These are phyloP conservation scores for Mucor mucedo DNA, from an alignment of 371 early-diverging fungal genomes.

Conservation along the genomic window DNA sequence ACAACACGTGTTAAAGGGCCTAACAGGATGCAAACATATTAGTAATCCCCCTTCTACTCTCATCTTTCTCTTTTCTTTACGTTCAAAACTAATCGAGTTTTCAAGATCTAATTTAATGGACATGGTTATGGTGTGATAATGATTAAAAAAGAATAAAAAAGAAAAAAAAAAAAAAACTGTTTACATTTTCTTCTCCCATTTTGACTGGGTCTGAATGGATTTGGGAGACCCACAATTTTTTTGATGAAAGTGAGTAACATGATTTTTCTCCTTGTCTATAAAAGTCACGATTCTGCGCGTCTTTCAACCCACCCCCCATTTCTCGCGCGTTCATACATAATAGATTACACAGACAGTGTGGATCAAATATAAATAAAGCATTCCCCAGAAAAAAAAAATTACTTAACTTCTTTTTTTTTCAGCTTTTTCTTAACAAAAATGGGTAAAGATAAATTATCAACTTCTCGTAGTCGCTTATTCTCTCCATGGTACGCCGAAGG, in stretches of 20 bases:
- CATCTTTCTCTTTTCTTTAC: constrained; percentile 8
- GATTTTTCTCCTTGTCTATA: no score
- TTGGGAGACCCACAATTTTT: no score
- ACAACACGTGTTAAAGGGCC: constrained; percentile 73
- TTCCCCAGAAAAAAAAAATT: not conserved
- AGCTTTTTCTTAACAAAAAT: not conserved
- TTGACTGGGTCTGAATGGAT: no score
- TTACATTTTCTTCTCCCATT: not conserved
- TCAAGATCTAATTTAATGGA: constrained; percentile 25
- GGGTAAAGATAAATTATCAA: constrained; percentile 10
- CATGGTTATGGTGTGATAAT: constrained; percentile 10
- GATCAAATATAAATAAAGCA: not conserved
- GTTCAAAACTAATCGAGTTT: constrained; percentile 26
- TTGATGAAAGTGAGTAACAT: no score
- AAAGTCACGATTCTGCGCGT: no score
- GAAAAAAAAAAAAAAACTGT: constrained; percentile 4
- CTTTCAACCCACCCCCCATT: no score
- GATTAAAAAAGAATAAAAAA: not conserved
- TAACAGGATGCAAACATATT: constrained; percentile 19
- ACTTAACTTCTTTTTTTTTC: not conserved
- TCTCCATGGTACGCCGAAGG: constrained; percentile 11
- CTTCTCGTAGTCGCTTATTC: not conserved
- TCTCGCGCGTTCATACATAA: no score
- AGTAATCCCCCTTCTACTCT: not conserved
- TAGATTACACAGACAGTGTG: no score